Percentiles rank a stretch among this genome's conserved stretches.
These are phyloP conservation scores for Alternaria triticina DNA, from an alignment of 2,329 filamentous ascomycete genomes.

Conservation along the genomic window DNA sequence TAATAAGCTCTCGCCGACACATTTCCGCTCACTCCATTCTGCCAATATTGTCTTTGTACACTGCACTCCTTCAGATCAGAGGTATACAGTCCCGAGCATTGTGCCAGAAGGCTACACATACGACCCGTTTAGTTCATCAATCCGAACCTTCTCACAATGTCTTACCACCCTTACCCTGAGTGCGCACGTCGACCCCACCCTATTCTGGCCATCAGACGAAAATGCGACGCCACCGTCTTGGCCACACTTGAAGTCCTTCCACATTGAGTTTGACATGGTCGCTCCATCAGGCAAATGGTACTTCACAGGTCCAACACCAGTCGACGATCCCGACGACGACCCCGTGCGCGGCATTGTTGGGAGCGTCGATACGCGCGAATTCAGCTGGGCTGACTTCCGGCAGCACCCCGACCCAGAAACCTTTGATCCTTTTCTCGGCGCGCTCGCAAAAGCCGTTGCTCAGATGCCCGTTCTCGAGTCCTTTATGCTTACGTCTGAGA, in stretches of 20 bases:
- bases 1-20: background rate
- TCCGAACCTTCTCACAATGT: constrained; percentile 14
- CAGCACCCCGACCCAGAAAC: constrained; percentile 15
- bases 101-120: constrained; percentile 6
- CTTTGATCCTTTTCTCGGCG: constrained; percentile 21
- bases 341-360: constrained; percentile 2
- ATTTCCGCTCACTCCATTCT: background rate
- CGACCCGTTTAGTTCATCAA: constrained; percentile 17
- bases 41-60: constrained; percentile 6
- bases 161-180: constrained; percentile 16
- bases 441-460: constrained; percentile 23
- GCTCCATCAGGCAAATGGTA: constrained; percentile 17
- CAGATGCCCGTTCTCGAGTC: constrained; percentile 16
- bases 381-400: constrained; percentile 9
- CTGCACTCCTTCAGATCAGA: constrained; percentile 4
- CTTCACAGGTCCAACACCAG: constrained; percentile 14
- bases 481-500: constrained; percentile 12
- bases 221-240: constrained; percentile 5
- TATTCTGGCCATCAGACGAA: constrained; percentile 21
- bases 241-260: constrained; percentile 15
- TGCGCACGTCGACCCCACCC: constrained; percentile 12
- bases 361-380: background rate
- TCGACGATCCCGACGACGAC: background rate
- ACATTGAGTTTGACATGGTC: constrained; percentile 13
- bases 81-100: constrained; percentile 1